phyloP scores from a whole-genome alignment of 208 protist genomes.

The Plasmodiophora brassicae region DNA sequence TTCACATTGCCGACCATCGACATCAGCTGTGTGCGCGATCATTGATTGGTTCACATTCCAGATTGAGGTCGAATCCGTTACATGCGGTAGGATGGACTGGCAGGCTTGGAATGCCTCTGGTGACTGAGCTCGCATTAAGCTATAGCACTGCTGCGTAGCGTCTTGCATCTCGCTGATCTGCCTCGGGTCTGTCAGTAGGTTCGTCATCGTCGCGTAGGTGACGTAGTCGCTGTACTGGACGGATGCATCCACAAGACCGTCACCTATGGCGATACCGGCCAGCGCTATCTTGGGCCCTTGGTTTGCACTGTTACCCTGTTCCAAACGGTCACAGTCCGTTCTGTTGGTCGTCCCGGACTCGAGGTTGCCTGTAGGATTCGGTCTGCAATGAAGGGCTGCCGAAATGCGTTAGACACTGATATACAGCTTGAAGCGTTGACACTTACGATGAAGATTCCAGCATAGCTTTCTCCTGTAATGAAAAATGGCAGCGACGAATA shows the following conservation, averaged over 20 bases:
- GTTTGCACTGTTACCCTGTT: not conserved
- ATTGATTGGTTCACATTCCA: not conserved
- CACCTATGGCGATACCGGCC: not conserved
- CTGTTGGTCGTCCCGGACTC: conserved; percentile 44
- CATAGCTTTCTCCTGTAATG: conserved; percentile 52
- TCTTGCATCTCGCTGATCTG: not conserved
- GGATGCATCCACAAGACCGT: not conserved
- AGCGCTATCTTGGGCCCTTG: conserved; percentile 13
- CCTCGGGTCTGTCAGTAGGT: not conserved
- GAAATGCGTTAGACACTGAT: no score
- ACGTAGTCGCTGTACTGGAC: not conserved
- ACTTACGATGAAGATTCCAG: no score
- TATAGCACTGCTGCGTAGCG: not conserved
- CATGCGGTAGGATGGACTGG: not conserved
- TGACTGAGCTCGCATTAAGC: not conserved
- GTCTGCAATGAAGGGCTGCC: no score
- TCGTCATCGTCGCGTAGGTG: not conserved
- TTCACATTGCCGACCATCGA: conserved; percentile 33
- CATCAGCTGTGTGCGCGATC: not conserved
- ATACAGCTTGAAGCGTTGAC: no score
- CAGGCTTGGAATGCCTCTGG: not conserved
- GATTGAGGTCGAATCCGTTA: not conserved
- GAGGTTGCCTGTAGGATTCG: conserved; percentile 54
- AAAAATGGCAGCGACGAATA: conserved; percentile 43
- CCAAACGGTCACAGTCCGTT: conserved; percentile 21